Percentiles rank a stretch among this genome's conserved stretches.
phyloP scores from a whole-genome alignment of 441 rosid genomes.

The Metrosideros polymorpha region DNA sequence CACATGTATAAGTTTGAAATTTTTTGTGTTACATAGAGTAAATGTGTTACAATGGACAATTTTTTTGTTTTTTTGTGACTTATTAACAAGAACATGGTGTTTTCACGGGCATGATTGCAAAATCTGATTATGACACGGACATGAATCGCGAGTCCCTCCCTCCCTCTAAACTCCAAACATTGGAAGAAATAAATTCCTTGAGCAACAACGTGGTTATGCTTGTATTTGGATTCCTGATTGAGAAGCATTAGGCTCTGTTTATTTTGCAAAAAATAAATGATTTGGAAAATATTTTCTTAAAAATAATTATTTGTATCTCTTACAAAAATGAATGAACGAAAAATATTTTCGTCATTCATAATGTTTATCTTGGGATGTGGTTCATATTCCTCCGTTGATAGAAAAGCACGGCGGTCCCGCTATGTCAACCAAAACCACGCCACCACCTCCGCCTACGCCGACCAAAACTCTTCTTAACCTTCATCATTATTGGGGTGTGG shows the following conservation, averaged over 20 bases:
- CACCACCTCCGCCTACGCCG: too few relatives aligned
- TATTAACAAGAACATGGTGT: neutral
- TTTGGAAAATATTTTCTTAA: rapidly evolving
- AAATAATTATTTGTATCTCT: neutral
- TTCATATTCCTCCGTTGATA: too few relatives aligned
- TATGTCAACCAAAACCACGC: too few relatives aligned
- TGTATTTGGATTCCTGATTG: neutral
- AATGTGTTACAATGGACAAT: too few relatives aligned
- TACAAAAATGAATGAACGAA: neutral
- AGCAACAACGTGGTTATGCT: neutral
- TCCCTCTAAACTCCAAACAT: neutral
- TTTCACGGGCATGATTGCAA: neutral
- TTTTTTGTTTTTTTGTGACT: too few relatives aligned
- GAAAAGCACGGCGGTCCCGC: too few relatives aligned
- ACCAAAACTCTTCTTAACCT: too few relatives aligned
- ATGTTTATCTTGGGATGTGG: too few relatives aligned
- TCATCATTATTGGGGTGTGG: too few relatives aligned
- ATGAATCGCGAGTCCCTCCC: neutral
- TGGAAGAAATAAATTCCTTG: neutral
- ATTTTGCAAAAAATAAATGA: rapidly evolving
- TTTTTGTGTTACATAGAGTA: too few relatives aligned
- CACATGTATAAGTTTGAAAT: too few relatives aligned
- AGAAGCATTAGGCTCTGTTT: neutral
- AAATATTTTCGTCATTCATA: neutral
- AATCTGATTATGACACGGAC: neutral